A percentile compares a stretch with the other conserved stretches of the same genome.
Evolutionary conservation across 1,284 basidiomycete species (phyloP).

Genomic region (Ceratobasidium sp.): DNA sequence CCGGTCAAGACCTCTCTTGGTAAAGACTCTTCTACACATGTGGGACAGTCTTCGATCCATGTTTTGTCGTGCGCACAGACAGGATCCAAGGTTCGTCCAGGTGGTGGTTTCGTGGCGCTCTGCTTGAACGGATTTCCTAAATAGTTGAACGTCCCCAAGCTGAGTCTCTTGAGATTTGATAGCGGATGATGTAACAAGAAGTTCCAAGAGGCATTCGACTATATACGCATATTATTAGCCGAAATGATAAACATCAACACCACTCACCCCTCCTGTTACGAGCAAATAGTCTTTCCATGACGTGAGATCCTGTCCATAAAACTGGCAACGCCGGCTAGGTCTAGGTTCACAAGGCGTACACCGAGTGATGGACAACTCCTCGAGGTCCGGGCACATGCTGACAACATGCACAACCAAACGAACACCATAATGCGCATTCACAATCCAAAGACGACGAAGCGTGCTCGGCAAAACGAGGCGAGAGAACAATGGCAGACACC

Average conservation of each 20-base stretch:
- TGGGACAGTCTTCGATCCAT: background rate
- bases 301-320: background rate
- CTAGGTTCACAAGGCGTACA: background rate
- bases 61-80: background rate
- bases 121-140: background rate
- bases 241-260: no score
- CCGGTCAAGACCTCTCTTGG: background rate
- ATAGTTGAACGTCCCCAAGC: background rate
- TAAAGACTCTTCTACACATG: background rate
- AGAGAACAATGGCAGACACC: background rate
- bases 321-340: background rate
- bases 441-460: constrained; percentile 17
- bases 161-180: background rate
- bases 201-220: background rate
- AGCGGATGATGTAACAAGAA: background rate
- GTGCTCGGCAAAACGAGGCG: background rate
- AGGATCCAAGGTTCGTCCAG: background rate
- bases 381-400: background rate
- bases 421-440: background rate
- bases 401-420: background rate
- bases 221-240: no score
- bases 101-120: background rate
- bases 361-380: background rate
- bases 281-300: background rate
- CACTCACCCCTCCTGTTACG: no score